A percentile compares a stretch with the other conserved stretches of the same genome.
These are phyloP conservation scores for Picea engelmannii DNA, from an alignment of 83 land plant species.

Conservation along the genomic window DNA sequence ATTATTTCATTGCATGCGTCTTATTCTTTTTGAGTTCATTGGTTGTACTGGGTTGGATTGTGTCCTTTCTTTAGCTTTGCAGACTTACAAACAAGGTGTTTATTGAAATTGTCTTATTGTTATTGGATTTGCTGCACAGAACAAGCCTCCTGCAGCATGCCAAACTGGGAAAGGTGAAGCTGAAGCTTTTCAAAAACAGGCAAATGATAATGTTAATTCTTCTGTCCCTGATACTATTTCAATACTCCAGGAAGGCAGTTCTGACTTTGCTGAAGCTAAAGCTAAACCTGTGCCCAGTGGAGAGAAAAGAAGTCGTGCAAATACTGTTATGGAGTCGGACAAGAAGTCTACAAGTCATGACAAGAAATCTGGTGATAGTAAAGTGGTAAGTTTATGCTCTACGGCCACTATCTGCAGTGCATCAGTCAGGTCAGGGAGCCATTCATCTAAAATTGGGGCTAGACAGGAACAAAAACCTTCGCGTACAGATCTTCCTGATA, in stretches of 20 bases:
- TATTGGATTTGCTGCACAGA: background rate
- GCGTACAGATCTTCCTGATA: constrained; percentile 16
- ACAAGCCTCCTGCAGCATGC: background rate
- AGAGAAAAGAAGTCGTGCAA: background rate
- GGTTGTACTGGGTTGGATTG: background rate
- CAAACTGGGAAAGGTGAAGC: constrained; percentile 10
- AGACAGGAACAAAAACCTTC: constrained; percentile 15
- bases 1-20: too few relatives aligned
- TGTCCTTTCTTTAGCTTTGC: background rate
- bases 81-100: background rate
- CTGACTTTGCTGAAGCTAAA: background rate
- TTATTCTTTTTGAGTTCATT: background rate
- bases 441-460: constrained; percentile 4
- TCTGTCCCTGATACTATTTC: background rate
- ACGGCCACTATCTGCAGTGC: background rate
- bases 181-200: background rate
- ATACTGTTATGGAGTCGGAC: background rate
- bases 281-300: background rate
- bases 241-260: background rate
- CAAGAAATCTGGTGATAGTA: background rate
- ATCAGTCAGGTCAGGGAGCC: background rate
- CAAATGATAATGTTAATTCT: background rate
- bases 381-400: background rate
- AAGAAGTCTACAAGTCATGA: background rate
- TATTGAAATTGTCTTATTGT: background rate